A percentile compares a stretch with the other conserved stretches of the same genome.
phyloP scores from a whole-genome alignment of 1,284 basidiomycete genomes.

The Fomitiporia mediterranea region DNA sequence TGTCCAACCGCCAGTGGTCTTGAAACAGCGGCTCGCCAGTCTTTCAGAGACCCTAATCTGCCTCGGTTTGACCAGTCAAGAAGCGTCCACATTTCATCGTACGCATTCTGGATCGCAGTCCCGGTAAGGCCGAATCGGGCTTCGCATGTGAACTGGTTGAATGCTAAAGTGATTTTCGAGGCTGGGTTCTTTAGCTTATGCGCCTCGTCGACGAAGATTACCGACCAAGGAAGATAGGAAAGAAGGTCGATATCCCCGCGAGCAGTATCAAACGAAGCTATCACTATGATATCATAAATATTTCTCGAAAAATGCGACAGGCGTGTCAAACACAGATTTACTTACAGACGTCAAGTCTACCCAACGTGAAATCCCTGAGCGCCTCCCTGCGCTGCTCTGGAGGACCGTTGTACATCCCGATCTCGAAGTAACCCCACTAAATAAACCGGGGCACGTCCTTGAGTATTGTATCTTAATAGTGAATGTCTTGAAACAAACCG shows the following conservation, averaged over 20 bases:
- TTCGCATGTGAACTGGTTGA: slow-evolving; percentile 57
- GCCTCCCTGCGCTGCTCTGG: slow-evolving; percentile 47
- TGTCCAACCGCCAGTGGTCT: slow-evolving; percentile 67
- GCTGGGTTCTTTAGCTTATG: slow-evolving; percentile 75
- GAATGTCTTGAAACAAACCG: slow-evolving; percentile 42
- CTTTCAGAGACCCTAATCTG: slow-evolving; percentile 53
- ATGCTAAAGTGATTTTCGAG: slow-evolving; percentile 58
- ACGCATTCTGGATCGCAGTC: slow-evolving; percentile 82
- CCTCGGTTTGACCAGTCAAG: slow-evolving; percentile 79
- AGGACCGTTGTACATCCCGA: slow-evolving; percentile 58
- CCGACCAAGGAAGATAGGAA: slow-evolving; percentile 59
- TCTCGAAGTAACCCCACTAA: slow-evolving; percentile 80
- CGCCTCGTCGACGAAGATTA: slow-evolving; percentile 78
- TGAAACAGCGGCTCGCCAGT: slow-evolving; percentile 68
- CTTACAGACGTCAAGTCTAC: slow-evolving; percentile 70
- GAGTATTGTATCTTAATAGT: not conserved
- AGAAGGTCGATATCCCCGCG: slow-evolving; percentile 61
- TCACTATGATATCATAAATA: slow-evolving; percentile 40
- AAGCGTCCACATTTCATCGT: slow-evolving; percentile 80
- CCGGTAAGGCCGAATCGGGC: slow-evolving; percentile 76
- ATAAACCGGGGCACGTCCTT: too few species aligned
- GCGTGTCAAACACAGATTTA: slow-evolving; percentile 14
- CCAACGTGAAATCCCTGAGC: slow-evolving; percentile 65
- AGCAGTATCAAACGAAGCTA: slow-evolving; percentile 69
- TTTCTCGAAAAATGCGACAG: not conserved